Conservation (phyloP, 2,329 filamentous ascomycete species). For the Teratosphaeriaceae sp. region DNA sequence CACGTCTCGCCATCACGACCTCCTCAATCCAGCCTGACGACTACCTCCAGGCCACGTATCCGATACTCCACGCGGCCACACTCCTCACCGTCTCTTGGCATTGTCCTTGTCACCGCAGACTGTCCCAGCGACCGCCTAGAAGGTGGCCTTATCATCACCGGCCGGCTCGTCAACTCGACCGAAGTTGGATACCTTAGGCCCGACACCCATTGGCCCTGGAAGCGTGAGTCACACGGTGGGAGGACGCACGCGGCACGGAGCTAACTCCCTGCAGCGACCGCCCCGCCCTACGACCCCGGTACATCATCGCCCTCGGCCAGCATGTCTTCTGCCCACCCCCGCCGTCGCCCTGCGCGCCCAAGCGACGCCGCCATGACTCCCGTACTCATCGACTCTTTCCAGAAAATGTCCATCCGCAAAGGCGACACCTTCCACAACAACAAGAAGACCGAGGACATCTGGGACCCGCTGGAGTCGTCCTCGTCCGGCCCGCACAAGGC, state of each 20-base stretch:
- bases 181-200: background rate
- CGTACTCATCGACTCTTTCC: conserved; percentile 31
- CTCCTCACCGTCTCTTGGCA: background rate
- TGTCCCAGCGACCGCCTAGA: background rate
- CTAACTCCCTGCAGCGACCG: conserved; percentile 4
- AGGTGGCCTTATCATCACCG: conserved; percentile 1
- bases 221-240: conserved; percentile 4
- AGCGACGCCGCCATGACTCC: conserved; percentile 28
- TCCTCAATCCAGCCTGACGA: too few relatives aligned
- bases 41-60: background rate
- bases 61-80: background rate
- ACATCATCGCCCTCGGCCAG: conserved; percentile 16
- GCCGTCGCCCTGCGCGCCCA: conserved; percentile 37
- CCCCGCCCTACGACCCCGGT: conserved; percentile 11
- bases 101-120: background rate
- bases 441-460: conserved; percentile 34
- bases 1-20: too few relatives aligned
- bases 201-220: background rate
- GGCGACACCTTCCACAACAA: conserved; percentile 44
- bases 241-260: background rate
- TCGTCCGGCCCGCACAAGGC: conserved; percentile 33
- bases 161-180: background rate
- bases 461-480: conserved; percentile 30
- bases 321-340: conserved; percentile 36
- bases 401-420: conserved; percentile 42